Evolutionary conservation across 345 rosid species (phyloP), one percentile per base, ranked within the genome.

Genomic region (Aquilaria sinensis): DNA sequence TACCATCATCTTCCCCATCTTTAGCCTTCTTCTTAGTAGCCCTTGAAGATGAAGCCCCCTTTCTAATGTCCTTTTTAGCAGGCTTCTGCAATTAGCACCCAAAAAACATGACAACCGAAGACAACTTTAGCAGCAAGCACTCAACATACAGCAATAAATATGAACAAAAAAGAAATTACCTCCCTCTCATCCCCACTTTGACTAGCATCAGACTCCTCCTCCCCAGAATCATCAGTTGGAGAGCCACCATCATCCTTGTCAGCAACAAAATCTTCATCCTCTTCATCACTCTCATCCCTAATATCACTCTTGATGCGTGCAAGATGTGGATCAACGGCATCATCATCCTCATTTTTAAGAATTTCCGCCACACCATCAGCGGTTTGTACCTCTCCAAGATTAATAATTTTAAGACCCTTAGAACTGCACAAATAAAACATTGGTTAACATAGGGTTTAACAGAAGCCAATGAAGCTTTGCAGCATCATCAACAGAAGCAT

Each of bases 171-270:
- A 57, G 61, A 55, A 65, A 82, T 72, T 82, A 70, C 99, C 96
- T 87, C 96, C 69, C 78, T 85, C 78, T 86, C 96, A 66, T 71
- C 88, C 68, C 76, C 91, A 49, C 82, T 82, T 13, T 74, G 80
- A 69, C 91, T 90, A 56, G 67, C 96, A 80, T 85, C 83, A 30
- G 89, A 80, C 3, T 74, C 89, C 7, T 76, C 94, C 9, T 74
- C 97, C 61, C 96, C 99, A 62, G 99, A 94, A 74, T 94, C 97
- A 88, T 90, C 99, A 56, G 96, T 87, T 49, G 97, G 93, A 53
- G 97, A 91, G 54, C 99, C 99, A 69, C 68, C 90, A 56, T 94
- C 99, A 46, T 94, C 99, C 73, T 82, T 83, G 67, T 77, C 91
- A 58, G 31, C 49, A 62, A 94, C 99, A 72, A 90, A 94, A 75